Base-by-base conservation (phyloP, 345 rosid species). In the Rhizophora apiculata region DNA sequence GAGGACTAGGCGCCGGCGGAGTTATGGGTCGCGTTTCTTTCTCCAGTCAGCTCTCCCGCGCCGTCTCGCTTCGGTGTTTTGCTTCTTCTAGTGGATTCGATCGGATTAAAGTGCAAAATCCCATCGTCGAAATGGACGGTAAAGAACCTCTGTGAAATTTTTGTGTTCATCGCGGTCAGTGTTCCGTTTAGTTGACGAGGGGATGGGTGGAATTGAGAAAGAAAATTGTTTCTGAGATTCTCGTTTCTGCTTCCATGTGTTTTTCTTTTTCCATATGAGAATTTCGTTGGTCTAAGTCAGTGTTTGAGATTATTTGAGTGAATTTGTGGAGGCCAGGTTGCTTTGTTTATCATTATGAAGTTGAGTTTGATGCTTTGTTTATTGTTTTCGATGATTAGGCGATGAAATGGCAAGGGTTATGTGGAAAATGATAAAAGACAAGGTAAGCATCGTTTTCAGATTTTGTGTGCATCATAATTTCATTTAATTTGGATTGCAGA, bases 391-490 rank as follows among this genome's bases (percentile, higher is more conserved):
- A 37, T 51, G 60, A 68, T 63, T 68, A 89, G 99, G 99, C 58
- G 99, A 95, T 82, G 99, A 95, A 76, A 95, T 95, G 97, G 80
- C 97, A 6, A 88, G 99, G 81, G 80, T 95, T 53, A 95, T 95
- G 57, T 92, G 99, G 96, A 77, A 64, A 64, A 82, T 83, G 96
- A 88, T 90, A 57, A 95, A 95, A 71, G 92, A 95, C 19, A 92
- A 90, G 83, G 97, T 95, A 75, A 32, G 81, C 20, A 2, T 72
- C n/a, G 60, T 64, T 61, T 68, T 56, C 2, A n/a, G 27, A 1
- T 27, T 24, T 63, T 63, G 16, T 26, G 51, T 61, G 66, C 49
- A 2, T 13, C 15, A 1, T 43, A 43, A 43, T 43, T 43, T 43
- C 16, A 13, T 13, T 43, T 3, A 43, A 3, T 11, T 13, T 43